Conservation (phyloP, 164 flowering plant genomes). For the Buxus sempervirens region DNA sequence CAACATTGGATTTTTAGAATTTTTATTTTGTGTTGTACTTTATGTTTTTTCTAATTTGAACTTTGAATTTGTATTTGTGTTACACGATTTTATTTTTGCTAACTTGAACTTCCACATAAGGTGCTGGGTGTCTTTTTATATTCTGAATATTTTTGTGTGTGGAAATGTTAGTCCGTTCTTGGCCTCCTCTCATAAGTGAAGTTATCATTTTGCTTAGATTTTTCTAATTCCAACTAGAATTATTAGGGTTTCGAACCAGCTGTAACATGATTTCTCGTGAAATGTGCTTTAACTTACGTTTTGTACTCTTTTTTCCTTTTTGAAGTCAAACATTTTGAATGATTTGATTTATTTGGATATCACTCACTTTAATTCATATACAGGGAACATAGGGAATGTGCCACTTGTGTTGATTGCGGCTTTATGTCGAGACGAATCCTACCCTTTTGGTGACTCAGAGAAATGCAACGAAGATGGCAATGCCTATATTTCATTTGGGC, state of each 20-base stretch:
- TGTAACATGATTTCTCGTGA: background rate
- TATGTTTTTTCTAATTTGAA: too few species aligned
- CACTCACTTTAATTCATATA: constrained; percentile 8
- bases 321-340: background rate
- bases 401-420: constrained; percentile 96
- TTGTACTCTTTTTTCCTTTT: background rate
- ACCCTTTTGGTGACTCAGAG: constrained; percentile 82
- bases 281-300: background rate
- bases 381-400: constrained; percentile 97
- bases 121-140: background rate
- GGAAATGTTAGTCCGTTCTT: background rate
- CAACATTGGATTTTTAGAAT: too few species aligned
- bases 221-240: background rate
- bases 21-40: too few species aligned
- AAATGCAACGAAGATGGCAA: constrained; percentile 78
- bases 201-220: background rate
- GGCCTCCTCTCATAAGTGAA: too few species aligned
- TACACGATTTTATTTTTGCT: too few species aligned
- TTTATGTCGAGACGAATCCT: constrained; percentile 79
- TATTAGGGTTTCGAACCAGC: background rate
- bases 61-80: too few species aligned
- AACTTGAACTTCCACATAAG: background rate
- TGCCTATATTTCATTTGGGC: constrained; percentile 96
- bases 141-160: background rate
- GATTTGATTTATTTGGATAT: constrained; percentile 1